Evolutionary conservation across 306 rosid species (phyloP).

Genomic region (Morella rubra): DNA sequence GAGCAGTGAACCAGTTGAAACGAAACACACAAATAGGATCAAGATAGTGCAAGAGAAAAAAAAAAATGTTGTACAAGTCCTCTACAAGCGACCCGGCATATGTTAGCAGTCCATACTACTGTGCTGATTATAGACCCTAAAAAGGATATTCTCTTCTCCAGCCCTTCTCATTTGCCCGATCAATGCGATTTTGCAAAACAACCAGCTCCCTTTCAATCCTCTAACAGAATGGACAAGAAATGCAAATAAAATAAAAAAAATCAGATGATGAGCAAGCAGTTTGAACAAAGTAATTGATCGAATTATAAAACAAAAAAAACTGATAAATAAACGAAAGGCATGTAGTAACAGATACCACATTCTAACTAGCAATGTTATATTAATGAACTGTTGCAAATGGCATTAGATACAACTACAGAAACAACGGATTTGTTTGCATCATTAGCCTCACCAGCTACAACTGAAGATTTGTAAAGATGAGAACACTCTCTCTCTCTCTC

Average conservation of each 20-base stretch:
- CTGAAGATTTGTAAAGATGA: background rate
- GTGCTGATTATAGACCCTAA: background rate
- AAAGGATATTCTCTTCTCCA: slow-evolving; percentile 93
- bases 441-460: background rate
- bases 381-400: background rate
- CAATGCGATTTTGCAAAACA: slow-evolving; percentile 59
- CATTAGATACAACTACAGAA: background rate
- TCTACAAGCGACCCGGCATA: background rate
- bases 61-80: no score
- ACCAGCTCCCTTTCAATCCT: slow-evolving; percentile 28
- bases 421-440: background rate
- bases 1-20: background rate
- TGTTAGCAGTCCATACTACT: background rate
- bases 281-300: background rate
- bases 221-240: background rate
- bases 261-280: background rate
- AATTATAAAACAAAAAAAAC: background rate
- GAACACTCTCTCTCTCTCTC: background rate
- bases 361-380: background rate
- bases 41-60: background rate
- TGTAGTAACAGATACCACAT: background rate
- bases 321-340: background rate
- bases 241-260: background rate
- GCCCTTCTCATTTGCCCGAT: slow-evolving; percentile 86
- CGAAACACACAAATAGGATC: background rate